Evolutionary conservation across 192 early-diverging fungal genomes (phyloP).

Genomic region (Backusella australiensis): DNA sequence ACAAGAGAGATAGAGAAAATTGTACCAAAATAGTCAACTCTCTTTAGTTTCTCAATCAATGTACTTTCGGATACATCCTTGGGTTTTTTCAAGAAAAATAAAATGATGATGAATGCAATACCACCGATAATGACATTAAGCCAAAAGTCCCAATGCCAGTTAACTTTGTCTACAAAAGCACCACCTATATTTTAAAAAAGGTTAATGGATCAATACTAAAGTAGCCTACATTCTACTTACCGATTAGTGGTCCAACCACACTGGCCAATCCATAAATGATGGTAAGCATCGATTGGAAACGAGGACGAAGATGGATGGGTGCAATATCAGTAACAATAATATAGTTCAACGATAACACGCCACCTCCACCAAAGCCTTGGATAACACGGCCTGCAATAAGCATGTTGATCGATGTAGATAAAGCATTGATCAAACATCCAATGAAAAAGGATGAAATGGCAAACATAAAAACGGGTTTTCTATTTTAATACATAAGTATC

Average conservation of each 20-base stretch:
- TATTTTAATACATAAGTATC: background rate
- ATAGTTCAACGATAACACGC: conserved; percentile 57
- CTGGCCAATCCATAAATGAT: conserved; percentile 60
- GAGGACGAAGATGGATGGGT: conserved; percentile 60
- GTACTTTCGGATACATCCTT: conserved; percentile 37
- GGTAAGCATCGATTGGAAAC: conserved; percentile 60
- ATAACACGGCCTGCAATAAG: conserved; percentile 64
- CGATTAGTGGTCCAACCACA: conserved; percentile 60
- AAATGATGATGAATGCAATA: conserved; percentile 14
- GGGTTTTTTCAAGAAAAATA: conserved; percentile 49
- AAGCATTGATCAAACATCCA: conserved; percentile 55
- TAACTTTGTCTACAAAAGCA: conserved; percentile 59
- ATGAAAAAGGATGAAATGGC: conserved; percentile 33
- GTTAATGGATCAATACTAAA: background rate
- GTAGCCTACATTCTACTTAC: conserved; percentile 6
- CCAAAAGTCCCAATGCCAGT: conserved; percentile 78
- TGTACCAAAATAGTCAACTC: conserved; percentile 61
- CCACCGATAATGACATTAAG: conserved; percentile 23
- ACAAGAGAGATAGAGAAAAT: conserved; percentile 48
- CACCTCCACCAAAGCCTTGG: conserved; percentile 64
- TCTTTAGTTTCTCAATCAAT: conserved; percentile 50
- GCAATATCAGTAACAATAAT: conserved; percentile 75
- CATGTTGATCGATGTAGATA: conserved; percentile 59
- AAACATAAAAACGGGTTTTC: conserved; percentile 29
- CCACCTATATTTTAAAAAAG: conserved; percentile 50